Base-by-base conservation (phyloP, 2,329 filamentous ascomycete species). In the Dothistroma pini region DNA sequence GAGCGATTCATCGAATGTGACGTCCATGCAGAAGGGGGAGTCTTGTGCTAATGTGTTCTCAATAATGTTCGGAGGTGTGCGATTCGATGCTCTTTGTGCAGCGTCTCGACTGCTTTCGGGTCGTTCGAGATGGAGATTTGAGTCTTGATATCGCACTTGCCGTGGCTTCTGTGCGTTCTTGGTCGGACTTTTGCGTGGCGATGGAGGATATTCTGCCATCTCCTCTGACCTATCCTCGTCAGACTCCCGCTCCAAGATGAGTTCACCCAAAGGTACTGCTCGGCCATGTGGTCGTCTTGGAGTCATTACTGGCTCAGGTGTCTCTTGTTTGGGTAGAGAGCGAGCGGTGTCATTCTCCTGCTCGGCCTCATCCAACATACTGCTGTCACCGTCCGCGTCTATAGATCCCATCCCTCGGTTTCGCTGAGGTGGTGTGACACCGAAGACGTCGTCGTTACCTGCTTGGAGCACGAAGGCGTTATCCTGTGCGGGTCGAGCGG, bases 271-370 rank as follows among this genome's bases (percentile, higher is more conserved):
- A 31, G 72, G 71, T 1, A 72, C 64, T 25, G 70, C 58, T 11
- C 64, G 58, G n/a, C 70, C 72, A 32, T 69, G 68, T 21, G 71
- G 71, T 54, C 68, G 61, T 14, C 70, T 68, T 11, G 69, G 68
- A 8, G 72, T 71, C 53, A 51, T 44, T 16, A 14, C 67, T 52
- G 14, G 59, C 54, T 41, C 64, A 75, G 74, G 72, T n/a, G 76
- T 71, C 14, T 71, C 63, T 12, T 71, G 58, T 57, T 70, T 74
- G 11, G 75, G 69, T 1, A 76, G 75, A 2, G 78, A 79, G 21
- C 76, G 68, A 1, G 75, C 75, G 9, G 76, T 75, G 60, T 81
- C 75, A 61, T 83, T 83, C 69, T 83, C 81, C 72, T 83, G 82
- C 58, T 75, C 77, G 54, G 72, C 73, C 25, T 35, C 31, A 50